These are phyloP conservation scores for Phytomonas sp. DNA, from an alignment of 208 protist genomes.

Conservation along the genomic window DNA sequence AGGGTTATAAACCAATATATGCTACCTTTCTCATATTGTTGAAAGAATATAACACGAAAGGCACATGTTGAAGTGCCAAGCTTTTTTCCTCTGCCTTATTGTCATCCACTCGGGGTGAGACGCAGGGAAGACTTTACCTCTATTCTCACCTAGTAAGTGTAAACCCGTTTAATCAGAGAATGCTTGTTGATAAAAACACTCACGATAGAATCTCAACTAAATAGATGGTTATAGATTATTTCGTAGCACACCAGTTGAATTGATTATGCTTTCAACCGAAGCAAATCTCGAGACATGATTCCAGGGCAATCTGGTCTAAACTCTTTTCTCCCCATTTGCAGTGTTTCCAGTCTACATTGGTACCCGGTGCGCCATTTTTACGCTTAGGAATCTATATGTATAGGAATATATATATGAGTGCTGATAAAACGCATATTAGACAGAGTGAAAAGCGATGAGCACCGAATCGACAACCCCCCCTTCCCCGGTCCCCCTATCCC, in stretches of 20 bases:
- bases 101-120: background rate
- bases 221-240: background rate
- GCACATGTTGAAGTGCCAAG: background rate
- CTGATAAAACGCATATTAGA: background rate
- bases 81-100: background rate
- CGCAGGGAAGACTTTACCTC: background rate
- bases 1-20: background rate
- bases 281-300: background rate
- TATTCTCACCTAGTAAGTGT: background rate
- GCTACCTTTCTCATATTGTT: background rate
- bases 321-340: background rate
- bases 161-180: background rate
- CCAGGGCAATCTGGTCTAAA: background rate
- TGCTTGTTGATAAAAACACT: background rate
- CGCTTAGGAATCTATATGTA: background rate
- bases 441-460: background rate
- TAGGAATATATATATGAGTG: background rate
- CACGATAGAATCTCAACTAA: background rate
- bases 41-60: background rate
- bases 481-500: background rate
- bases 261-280: background rate
- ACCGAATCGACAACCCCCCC: background rate
- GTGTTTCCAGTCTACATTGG: slow-evolving; percentile 1
- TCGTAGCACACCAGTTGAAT: background rate
- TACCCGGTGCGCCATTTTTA: background rate